phyloP scores from a whole-genome alignment of 495 filamentous ascomycete species.

The Penicillium chermesinum region DNA sequence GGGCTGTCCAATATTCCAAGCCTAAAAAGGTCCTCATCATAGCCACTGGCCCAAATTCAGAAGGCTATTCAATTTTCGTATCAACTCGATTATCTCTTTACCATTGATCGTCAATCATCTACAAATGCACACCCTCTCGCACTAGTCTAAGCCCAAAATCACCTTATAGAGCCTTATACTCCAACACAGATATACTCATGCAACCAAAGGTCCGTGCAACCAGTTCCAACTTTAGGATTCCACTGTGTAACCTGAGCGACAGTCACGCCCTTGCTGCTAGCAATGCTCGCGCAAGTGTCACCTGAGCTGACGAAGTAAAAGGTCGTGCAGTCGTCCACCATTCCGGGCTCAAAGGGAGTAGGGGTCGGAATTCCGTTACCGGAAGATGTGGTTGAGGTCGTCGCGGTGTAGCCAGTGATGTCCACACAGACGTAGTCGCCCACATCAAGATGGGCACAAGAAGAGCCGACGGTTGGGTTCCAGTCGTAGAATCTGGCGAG shows the following conservation, averaged over 20 bases:
- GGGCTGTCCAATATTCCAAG: no score
- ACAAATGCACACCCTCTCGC: no score
- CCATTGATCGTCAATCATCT: no score
- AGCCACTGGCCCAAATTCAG: no score
- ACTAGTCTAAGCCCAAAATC: no score
- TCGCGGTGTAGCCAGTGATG: neutral
- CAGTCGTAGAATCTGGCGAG: neutral
- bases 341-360: neutral
- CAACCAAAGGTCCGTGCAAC: neutral
- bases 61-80: no score
- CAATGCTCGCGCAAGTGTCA: neutral
- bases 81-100: no score
- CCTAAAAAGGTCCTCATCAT: no score
- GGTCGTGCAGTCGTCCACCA: neutral
- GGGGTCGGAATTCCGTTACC: neutral
- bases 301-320: neutral
- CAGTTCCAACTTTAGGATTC: neutral
- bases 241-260: neutral
- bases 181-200: neutral
- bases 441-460: neutral
- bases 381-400: neutral
- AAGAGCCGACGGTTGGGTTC: constrained; percentile 1
- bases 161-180: neutral
- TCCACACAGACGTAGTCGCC: constrained; percentile 6
- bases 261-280: neutral